Conservation (phyloP, 805 yeast genomes). For the Saccharomyces eubayanus region DNA sequence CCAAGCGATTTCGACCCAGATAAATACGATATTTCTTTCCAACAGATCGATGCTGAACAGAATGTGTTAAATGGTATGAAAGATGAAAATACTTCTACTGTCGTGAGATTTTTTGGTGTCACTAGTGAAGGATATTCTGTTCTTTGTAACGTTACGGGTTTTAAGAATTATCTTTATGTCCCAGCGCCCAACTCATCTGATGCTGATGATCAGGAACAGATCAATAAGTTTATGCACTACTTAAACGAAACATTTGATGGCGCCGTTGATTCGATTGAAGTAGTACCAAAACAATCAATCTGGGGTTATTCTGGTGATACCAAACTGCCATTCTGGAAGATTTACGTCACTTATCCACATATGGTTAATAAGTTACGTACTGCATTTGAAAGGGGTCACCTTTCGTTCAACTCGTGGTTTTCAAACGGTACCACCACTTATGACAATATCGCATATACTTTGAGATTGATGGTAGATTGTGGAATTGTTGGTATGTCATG, state of each 20-base stretch:
- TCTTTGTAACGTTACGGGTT: conserved; percentile 82
- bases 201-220: conserved; percentile 15
- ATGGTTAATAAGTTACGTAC: conserved; percentile 61
- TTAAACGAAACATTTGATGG: conserved; percentile 40
- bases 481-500: conserved; percentile 94
- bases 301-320: conserved; percentile 88
- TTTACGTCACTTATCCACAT: conserved; percentile 57
- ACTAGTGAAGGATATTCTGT: conserved; percentile 83
- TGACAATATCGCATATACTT: conserved; percentile 80
- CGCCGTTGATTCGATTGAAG: conserved; percentile 58
- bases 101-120: conserved; percentile 86
- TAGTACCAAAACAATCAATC: conserved; percentile 68
- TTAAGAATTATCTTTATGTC: conserved; percentile 81
- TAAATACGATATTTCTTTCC: conserved; percentile 56
- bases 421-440: conserved; percentile 59
- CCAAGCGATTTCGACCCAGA: conserved; percentile 42
- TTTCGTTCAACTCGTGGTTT: conserved; percentile 56
- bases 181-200: conserved; percentile 73
- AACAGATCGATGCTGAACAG: conserved; percentile 94
- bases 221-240: conserved; percentile 39
- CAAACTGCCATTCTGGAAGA: conserved; percentile 70
- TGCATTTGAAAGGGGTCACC: conserved; percentile 77
- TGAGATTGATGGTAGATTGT: conserved; percentile 88
- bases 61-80: conserved; percentile 37
- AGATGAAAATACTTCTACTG: conserved; percentile 36